These are phyloP conservation scores for Forsythia suspensa DNA, from an alignment of 257 asterid species.

Conservation along the genomic window DNA sequence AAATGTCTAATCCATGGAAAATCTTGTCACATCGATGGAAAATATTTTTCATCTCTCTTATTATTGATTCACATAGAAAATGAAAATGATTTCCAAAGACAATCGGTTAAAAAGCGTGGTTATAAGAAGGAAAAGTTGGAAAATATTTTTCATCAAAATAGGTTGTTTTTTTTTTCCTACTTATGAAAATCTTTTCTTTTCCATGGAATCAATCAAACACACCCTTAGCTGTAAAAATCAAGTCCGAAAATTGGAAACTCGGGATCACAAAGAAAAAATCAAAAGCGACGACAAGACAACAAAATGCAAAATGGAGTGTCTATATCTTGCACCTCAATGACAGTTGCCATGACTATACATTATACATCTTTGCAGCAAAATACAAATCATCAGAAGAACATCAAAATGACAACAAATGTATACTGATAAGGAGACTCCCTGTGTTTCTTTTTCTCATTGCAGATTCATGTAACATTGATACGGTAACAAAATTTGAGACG, in stretches of 20 bases:
- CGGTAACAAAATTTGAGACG: constrained; percentile 9
- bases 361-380: not conserved
- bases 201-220: no score
- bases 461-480: not conserved
- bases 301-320: not conserved
- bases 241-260: not conserved
- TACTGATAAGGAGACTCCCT: not conserved
- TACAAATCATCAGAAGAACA: not conserved
- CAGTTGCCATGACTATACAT: not conserved
- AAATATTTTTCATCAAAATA: no score
- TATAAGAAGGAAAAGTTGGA: no score
- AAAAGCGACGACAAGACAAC: not conserved
- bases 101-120: no score
- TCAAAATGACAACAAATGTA: not conserved
- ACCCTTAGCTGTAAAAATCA: no score
- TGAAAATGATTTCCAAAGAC: no score
- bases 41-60: no score
- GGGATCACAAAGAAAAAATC: not conserved
- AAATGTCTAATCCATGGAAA: no score
- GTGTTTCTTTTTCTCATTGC: not conserved
- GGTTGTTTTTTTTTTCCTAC: no score
- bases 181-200: no score
- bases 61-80: no score
- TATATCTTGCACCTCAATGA: not conserved
- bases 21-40: no score